A percentile compares a stretch with the other conserved stretches of the same genome.
phyloP scores from a whole-genome alignment of 495 filamentous ascomycete species.

The Hypoxylon intermedium region DNA sequence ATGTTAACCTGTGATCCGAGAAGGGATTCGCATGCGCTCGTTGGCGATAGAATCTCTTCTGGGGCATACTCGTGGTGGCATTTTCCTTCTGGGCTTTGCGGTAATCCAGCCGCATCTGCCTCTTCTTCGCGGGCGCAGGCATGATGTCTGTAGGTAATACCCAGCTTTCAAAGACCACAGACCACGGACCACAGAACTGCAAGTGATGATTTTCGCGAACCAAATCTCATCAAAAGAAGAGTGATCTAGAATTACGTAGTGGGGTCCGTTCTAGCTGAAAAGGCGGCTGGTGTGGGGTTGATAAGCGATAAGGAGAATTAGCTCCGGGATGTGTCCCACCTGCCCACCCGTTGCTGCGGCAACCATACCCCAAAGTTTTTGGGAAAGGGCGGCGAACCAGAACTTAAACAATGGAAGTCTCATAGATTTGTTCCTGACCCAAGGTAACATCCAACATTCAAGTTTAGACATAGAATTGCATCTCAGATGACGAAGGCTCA shows the following conservation, averaged over 20 bases:
- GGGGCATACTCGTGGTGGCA: slow-evolving; percentile 63
- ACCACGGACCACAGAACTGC: not conserved
- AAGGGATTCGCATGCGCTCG: slow-evolving; percentile 97
- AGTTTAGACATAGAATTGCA: not conserved
- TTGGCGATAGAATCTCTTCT: slow-evolving; percentile 95
- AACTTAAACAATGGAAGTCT: slow-evolving; percentile 29
- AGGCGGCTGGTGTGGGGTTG: not conserved
- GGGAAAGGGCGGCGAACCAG: slow-evolving; percentile 19
- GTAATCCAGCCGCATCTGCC: slow-evolving; percentile 78
- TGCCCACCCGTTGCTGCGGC: slow-evolving; percentile 19
- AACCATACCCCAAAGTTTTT: slow-evolving; percentile 20
- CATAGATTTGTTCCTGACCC: slow-evolving; percentile 14
- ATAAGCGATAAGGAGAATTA: slow-evolving; percentile 22
- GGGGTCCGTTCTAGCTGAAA: slow-evolving; percentile 18
- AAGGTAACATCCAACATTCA: slow-evolving; percentile 15
- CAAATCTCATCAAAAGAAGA: not conserved
- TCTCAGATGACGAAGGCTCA: slow-evolving; percentile 26
- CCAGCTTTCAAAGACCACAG: not conserved
- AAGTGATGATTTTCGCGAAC: not conserved
- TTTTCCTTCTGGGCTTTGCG: slow-evolving; percentile 56
- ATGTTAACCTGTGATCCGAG: slow-evolving; percentile 85
- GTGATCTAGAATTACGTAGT: no score
- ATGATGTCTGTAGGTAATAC: slow-evolving; percentile 40
- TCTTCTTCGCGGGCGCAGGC: slow-evolving; percentile 65
- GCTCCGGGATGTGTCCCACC: not conserved